These are phyloP conservation scores for Caloboletus firmus DNA, from an alignment of 1,284 basidiomycete genomes.

Conservation along the genomic window DNA sequence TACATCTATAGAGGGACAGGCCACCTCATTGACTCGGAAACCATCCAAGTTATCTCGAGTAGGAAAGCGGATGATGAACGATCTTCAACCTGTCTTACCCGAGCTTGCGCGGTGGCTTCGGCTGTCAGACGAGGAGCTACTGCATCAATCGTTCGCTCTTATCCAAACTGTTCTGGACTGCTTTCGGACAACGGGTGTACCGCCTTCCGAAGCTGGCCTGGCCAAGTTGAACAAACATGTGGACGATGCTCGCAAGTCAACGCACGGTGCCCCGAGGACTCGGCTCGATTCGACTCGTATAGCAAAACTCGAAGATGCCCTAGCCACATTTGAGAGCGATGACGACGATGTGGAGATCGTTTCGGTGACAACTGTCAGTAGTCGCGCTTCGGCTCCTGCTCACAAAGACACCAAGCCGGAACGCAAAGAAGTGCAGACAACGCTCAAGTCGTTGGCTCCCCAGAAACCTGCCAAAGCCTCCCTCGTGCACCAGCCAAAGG, in stretches of 20 bases:
- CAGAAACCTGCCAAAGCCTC: slow-evolving; percentile 26
- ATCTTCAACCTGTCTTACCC: slow-evolving; percentile 74
- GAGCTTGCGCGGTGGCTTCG: slow-evolving; percentile 86
- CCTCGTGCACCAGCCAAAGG: slow-evolving; percentile 38
- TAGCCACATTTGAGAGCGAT: slow-evolving; percentile 54
- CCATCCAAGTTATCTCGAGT: slow-evolving; percentile 45
- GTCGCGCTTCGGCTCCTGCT: slow-evolving; percentile 11
- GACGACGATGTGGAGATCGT: slow-evolving; percentile 52
- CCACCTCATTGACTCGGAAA: slow-evolving; percentile 28
- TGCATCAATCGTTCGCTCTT: slow-evolving; percentile 85
- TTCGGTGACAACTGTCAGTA: slow-evolving; percentile 24
- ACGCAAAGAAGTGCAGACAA: slow-evolving; percentile 28
- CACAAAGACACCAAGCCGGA: slow-evolving; percentile 17
- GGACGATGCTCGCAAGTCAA: slow-evolving; percentile 52
- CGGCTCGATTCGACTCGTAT: slow-evolving; percentile 60
- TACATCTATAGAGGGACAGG: slow-evolving; percentile 32
- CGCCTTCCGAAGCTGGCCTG: slow-evolving; percentile 51
- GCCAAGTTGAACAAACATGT: slow-evolving; percentile 61
- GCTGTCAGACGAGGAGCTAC: slow-evolving; percentile 83
- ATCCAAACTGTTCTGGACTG: slow-evolving; percentile 74
- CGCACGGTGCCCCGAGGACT: slow-evolving; percentile 45
- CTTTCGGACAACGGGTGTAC: slow-evolving; percentile 56
- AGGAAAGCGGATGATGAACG: slow-evolving; percentile 73
- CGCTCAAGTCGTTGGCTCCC: slow-evolving; percentile 14
- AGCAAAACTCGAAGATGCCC: slow-evolving; percentile 54